Conservation (phyloP, 1,139 yeast genomes). For the Zygosaccharomyces pseudobailii region DNA sequence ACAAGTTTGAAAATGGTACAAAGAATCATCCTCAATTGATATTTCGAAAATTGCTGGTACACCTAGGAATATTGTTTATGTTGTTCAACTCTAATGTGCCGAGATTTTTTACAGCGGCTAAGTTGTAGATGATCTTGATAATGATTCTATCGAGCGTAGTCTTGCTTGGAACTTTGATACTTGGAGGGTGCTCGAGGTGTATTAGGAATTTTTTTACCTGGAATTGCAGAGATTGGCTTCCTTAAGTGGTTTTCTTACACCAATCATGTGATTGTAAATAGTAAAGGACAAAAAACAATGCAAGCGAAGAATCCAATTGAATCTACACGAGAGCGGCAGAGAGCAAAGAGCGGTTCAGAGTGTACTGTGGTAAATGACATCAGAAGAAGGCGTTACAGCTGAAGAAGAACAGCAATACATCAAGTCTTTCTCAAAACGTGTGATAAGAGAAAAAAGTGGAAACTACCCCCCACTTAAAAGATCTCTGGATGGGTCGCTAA, state of each 20-base stretch:
- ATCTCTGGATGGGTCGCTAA: conserved; percentile 23
- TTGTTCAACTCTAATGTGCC: neutral
- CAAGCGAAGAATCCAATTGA: neutral
- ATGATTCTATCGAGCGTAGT: no score
- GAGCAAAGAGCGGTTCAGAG: neutral
- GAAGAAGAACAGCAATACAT: conserved; percentile 19
- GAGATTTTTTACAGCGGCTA: no score
- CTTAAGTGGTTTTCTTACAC: neutral
- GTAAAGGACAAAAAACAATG: neutral
- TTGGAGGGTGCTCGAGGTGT: neutral
- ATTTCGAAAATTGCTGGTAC: neutral
- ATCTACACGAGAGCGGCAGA: neutral
- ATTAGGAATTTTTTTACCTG: neutral
- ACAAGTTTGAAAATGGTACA: conserved; percentile 6
- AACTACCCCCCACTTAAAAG: conserved; percentile 31
- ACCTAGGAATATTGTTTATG: neutral
- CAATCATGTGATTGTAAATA: neutral
- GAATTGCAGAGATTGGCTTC: neutral
- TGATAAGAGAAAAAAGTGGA: conserved; percentile 32
- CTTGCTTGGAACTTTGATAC: neutral
- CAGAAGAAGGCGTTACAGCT: conserved; percentile 1
- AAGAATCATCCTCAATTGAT: neutral
- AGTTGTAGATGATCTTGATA: no score
- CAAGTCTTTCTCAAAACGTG: conserved; percentile 25
- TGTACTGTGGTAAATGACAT: conserved; percentile 4